Base-by-base conservation (phyloP, 805 yeast genomes). In the Candida verbasci region DNA sequence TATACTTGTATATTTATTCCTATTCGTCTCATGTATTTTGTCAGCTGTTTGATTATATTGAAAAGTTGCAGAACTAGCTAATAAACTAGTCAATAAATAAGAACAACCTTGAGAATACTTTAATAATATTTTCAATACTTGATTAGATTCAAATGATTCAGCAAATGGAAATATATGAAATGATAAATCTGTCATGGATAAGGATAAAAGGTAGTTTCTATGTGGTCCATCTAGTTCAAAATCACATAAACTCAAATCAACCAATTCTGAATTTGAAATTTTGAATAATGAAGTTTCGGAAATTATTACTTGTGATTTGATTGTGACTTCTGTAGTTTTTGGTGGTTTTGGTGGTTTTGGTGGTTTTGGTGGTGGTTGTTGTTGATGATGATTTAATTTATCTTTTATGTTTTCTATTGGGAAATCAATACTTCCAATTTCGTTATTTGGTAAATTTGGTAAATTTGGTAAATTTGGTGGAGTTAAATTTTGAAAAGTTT, bases 31-130 rank as follows among this genome's bases (percentile, higher is more conserved):
- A 68, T 9, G 70, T 49, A 25, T 56, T 47, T 22, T 49, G 42
- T 49, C 45, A 10, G 46, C 45, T 1, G 71, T 60, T 24, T 62
- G 59, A 41, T 74, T 63, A 40, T 65, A 72, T 4, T 72, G 60
- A 6, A 76, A 65, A 16, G 78, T 63, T 0, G 88, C 86, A 9
- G 86, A 85, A 38, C 79, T 77, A 0, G 88, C 83, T 34, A 82
- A 56, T 5, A 82, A 68, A 1, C 86, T 80, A 17, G 80, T 78
- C 33, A 82, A 58, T 9, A 82, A 53, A 49, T 78, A 82, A 0
- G 80, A 65, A 45, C 79, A 81, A 12, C 69, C 65, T 33, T 65
- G 63, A 1, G 85, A 81, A 52, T 78, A 78, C 21, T 70, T 68
- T 17, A 82, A 52, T 6, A 82, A 50, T 1, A 82, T 23, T 31